Evolutionary conservation across 139 green algal genomes (phyloP).

Genomic region (Chlamydomonas sp.): DNA sequence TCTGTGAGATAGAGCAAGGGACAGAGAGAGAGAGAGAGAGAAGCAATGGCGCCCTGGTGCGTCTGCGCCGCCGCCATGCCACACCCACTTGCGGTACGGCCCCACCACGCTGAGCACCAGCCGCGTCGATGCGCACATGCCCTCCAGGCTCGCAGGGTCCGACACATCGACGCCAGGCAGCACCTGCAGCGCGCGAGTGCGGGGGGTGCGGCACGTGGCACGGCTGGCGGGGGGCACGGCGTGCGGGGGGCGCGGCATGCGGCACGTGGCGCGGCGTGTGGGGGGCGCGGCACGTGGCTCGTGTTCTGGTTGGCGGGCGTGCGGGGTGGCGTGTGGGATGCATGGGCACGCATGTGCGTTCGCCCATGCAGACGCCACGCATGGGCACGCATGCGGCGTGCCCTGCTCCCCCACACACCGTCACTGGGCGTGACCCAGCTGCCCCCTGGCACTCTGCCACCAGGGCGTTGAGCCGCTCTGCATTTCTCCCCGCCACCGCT

Average conservation of each 20-base stretch:
- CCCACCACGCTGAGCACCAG: slow-evolving; percentile 59
- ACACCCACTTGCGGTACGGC: slow-evolving; percentile 51
- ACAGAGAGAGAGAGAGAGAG: no score
- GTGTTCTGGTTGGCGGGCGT: no score
- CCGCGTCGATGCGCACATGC: slow-evolving; percentile 25
- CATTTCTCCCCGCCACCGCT: slow-evolving; percentile 3
- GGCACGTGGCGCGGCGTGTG: no score
- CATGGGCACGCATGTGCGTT: no score
- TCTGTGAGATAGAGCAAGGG: no score
- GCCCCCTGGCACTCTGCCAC: slow-evolving; percentile 22
- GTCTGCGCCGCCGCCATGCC: no score
- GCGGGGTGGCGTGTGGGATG: no score
- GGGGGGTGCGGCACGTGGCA: neutral
- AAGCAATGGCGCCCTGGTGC: no score
- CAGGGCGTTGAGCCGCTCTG: slow-evolving; percentile 24
- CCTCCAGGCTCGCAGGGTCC: slow-evolving; percentile 24
- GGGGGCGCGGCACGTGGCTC: no score
- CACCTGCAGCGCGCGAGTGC: slow-evolving; percentile 10
- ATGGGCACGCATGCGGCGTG: neutral
- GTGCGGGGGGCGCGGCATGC: no score
- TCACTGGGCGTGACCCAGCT: neutral
- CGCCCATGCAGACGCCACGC: no score
- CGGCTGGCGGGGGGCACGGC: neutral
- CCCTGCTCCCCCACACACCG: neutral
- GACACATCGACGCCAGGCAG: slow-evolving; percentile 36